phyloP scores from a whole-genome alignment of 169 alveolate genomes.

The Cryptosporidium canis region DNA sequence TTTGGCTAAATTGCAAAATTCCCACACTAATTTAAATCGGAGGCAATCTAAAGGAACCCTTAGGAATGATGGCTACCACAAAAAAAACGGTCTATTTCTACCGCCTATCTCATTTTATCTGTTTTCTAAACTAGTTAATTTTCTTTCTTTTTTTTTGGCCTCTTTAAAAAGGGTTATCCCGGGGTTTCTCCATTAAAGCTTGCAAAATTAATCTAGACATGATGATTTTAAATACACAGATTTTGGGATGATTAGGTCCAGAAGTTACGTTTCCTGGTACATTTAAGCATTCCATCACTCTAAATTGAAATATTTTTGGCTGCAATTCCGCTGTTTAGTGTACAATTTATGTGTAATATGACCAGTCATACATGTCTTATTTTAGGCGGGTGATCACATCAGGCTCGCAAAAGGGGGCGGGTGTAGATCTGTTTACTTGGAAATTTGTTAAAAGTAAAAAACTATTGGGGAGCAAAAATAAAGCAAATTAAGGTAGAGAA shows the following conservation, averaged over 20 bases:
- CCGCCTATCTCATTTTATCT: no score
- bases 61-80: background rate
- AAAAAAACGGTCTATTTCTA: background rate
- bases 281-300: no score
- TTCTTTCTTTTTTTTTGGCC: no score
- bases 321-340: background rate
- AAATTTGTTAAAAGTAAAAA: background rate
- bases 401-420: constrained; percentile 52
- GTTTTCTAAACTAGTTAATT: no score
- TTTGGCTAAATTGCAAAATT: background rate
- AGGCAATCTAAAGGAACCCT: background rate
- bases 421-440: constrained; percentile 60
- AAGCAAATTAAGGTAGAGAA: background rate
- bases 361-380: constrained; percentile 49
- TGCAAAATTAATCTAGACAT: no score
- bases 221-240: no score
- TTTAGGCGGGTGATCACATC: constrained; percentile 49
- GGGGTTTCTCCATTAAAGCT: no score
- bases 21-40: background rate
- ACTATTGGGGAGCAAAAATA: constrained; percentile 11
- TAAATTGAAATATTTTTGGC: no score
- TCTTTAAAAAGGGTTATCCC: no score
- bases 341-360: constrained; percentile 34
- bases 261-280: no score
- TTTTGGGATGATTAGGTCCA: no score